phyloP scores from a whole-genome alignment of 352 stramenopile species.

The Blastocystis sp. region DNA sequence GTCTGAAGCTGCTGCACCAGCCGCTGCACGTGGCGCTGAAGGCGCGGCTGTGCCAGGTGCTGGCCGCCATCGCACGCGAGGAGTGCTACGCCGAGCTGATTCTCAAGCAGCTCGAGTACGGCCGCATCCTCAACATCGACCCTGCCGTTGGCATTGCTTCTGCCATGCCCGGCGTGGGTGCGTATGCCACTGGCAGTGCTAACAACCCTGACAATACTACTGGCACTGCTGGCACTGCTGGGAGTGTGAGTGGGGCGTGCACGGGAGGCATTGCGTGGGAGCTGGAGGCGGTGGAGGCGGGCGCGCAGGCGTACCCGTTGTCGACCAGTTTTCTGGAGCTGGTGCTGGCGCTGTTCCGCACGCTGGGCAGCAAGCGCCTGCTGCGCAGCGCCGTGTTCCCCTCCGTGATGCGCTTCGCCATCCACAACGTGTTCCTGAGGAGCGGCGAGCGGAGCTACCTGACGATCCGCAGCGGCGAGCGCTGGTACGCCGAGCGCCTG shows the following conservation, averaged over 20 bases:
- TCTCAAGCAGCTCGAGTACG: slow-evolving; percentile 44
- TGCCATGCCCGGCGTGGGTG: no score
- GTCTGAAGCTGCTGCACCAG: slow-evolving; percentile 40
- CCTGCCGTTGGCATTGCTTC: no score
- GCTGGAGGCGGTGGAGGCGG: slow-evolving; percentile 19
- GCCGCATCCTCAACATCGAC: slow-evolving; percentile 10
- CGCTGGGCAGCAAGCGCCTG: not conserved
- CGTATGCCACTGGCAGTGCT: no score
- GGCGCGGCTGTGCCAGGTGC: slow-evolving; percentile 1
- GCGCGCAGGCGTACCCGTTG: slow-evolving; percentile 36
- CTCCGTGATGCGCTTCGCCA: not conserved
- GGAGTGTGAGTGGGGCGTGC: no score
- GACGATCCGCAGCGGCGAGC: slow-evolving; percentile 16
- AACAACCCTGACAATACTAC: no score
- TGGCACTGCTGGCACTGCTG: no score
- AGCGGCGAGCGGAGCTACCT: not conserved
- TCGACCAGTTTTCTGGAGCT: slow-evolving; percentile 19
- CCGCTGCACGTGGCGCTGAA: slow-evolving; percentile 53
- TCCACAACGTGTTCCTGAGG: slow-evolving; percentile 15
- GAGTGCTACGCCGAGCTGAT: slow-evolving; percentile 2
- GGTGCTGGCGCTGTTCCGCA: not conserved
- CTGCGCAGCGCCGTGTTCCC: slow-evolving; percentile 21
- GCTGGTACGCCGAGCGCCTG: not conserved
- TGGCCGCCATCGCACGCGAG: slow-evolving; percentile 8
- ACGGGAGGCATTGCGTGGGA: slow-evolving; percentile 18